Percentiles rank a stretch among this genome's conserved stretches.
Conservation (phyloP, 805 yeast genomes). For the Dipodascus albidus region DNA sequence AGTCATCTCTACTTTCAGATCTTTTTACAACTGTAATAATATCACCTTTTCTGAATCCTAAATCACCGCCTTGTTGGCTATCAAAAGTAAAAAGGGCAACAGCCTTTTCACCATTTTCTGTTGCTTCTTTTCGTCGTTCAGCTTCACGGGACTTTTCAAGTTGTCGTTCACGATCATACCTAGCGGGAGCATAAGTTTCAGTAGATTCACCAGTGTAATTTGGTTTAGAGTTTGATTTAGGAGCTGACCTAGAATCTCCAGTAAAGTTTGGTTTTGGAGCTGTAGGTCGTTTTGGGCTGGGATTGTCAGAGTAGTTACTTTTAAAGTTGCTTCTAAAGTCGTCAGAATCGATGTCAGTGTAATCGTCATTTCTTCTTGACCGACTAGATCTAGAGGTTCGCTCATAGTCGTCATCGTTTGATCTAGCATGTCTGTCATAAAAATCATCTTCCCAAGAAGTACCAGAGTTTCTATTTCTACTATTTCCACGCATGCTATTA, state of each 20-base stretch:
- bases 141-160: conserved; percentile 2
- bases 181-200: conserved; percentile 7
- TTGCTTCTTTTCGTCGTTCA: conserved; percentile 6
- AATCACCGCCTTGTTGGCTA: conserved; percentile 90
- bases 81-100: conserved; percentile 80
- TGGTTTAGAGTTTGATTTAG: not conserved
- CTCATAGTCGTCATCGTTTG: conserved; percentile 16
- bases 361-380: conserved; percentile 8
- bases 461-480: conserved; percentile 12
- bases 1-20: conserved; percentile 82
- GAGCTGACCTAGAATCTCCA: not conserved
- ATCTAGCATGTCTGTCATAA: conserved; percentile 38
- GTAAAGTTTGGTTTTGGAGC: conserved; percentile 33
- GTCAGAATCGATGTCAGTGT: conserved; percentile 22
- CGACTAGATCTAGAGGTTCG: not conserved
- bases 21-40: conserved; percentile 77
- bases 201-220: too few species aligned
- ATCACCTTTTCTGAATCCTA: conserved; percentile 90
- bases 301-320: conserved; percentile 28
- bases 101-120: conserved; percentile 52
- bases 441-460: conserved; percentile 84
- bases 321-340: conserved; percentile 30
- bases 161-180: conserved; percentile 10
- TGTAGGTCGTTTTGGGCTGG: conserved; percentile 30
- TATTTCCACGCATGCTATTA: conserved; percentile 9